A percentile compares a stretch with the other conserved stretches of the same genome.
phyloP scores from a whole-genome alignment of 192 early-diverging fungal species.

The Coemansia sp. region DNA sequence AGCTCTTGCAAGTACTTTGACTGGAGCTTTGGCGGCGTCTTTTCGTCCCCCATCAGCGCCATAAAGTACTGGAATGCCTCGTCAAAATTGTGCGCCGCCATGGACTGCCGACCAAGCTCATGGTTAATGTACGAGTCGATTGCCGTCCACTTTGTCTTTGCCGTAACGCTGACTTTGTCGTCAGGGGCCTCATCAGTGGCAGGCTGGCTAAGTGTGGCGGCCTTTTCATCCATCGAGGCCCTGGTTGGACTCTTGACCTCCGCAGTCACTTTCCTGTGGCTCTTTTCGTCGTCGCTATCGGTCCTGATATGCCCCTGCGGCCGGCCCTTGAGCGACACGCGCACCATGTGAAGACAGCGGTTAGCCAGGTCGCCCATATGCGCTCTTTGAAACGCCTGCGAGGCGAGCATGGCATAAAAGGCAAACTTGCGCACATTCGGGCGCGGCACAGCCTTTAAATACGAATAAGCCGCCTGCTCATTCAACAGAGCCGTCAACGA shows the following conservation, averaged over 20 bases:
- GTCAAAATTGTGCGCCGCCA: conserved; percentile 73
- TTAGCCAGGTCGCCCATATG: conserved; percentile 77
- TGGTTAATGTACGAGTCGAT: conserved; percentile 92
- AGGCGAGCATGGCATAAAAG: conserved; percentile 89
- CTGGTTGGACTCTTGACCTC: not conserved
- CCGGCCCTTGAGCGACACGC: conserved; percentile 23
- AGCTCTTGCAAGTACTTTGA: conserved; percentile 55
- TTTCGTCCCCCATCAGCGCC: conserved; percentile 66
- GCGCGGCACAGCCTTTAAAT: conserved; percentile 61
- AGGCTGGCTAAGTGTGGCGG: not conserved
- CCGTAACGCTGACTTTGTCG: conserved; percentile 2
- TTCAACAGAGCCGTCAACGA: conserved; percentile 54
- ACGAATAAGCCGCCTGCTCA: conserved; percentile 90
- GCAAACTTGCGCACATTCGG: conserved; percentile 85
- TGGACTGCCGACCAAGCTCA: conserved; percentile 80
- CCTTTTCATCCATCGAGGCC: not conserved
- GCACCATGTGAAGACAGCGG: conserved; percentile 72
- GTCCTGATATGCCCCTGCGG: not conserved
- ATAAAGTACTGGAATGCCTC: conserved; percentile 81
- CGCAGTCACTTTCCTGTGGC: not conserved
- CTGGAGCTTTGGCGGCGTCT: conserved; percentile 51
- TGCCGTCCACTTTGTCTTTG: conserved; percentile 39
- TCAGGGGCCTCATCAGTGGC: not conserved
- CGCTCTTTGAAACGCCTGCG: conserved; percentile 78
- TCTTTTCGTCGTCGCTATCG: not conserved